These are phyloP conservation scores for Annulohypoxylon nitens DNA, from an alignment of 495 filamentous ascomycete genomes.

Conservation along the genomic window DNA sequence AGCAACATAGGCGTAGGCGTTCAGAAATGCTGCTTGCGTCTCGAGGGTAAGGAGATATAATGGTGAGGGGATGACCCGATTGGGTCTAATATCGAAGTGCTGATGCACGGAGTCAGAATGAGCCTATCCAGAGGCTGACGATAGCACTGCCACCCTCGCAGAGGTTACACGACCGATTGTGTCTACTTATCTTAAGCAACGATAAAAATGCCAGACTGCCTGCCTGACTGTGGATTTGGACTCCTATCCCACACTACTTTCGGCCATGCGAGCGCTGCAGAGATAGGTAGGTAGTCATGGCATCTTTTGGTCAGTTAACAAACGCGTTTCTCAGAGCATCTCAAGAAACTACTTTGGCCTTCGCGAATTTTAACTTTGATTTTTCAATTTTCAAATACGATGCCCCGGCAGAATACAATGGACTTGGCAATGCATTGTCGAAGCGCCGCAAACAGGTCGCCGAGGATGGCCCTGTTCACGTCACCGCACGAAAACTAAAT, in stretches of 20 bases:
- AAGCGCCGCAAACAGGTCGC: conserved; percentile 39
- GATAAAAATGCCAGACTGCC: not conserved
- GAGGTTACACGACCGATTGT: not conserved
- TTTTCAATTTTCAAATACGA: not conserved
- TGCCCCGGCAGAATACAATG: not conserved
- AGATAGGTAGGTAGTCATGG: not conserved
- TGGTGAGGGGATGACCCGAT: no score
- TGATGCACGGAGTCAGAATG: no score
- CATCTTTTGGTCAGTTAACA: not conserved
- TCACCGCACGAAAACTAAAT: conserved; percentile 51
- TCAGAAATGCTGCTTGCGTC: no score
- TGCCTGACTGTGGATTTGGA: not conserved
- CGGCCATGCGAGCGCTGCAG: not conserved
- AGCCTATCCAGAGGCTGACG: not conserved
- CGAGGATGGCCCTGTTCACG: conserved; percentile 50
- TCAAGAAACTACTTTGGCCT: not conserved
- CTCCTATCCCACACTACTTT: not conserved
- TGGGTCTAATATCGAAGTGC: no score
- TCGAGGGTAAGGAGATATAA: no score
- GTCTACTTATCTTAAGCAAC: not conserved
- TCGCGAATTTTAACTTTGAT: conserved; percentile 3
- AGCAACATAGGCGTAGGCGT: no score
- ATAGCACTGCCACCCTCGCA: not conserved
- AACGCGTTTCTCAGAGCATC: not conserved
- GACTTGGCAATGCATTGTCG: conserved; percentile 31